These are phyloP conservation scores for Colletotrichum spaethianum DNA, from an alignment of 2,329 filamentous ascomycete species.

Conservation along the genomic window DNA sequence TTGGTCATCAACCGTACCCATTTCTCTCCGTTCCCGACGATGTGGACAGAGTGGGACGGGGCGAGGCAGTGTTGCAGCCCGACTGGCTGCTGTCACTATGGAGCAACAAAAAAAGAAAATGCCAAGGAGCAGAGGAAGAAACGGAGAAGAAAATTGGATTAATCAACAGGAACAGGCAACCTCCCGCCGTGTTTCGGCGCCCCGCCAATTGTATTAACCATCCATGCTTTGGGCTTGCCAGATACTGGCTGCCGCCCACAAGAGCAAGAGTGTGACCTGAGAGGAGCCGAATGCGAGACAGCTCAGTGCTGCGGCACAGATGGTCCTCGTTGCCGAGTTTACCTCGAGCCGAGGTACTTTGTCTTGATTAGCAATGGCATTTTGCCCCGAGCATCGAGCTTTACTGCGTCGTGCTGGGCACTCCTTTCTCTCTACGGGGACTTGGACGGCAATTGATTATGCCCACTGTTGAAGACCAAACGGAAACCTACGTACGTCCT, in stretches of 20 bases:
- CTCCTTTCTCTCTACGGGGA: not conserved
- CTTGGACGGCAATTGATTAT: slow-evolving; percentile 16
- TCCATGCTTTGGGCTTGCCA: not conserved
- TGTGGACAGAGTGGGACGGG: slow-evolving; percentile 37
- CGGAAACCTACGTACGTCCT: not conserved
- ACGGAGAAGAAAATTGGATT: not conserved
- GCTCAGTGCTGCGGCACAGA: slow-evolving; percentile 16
- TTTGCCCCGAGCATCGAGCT: not conserved
- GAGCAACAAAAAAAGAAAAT: slow-evolving; percentile 15
- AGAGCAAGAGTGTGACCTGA: not conserved
- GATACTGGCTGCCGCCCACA: not conserved
- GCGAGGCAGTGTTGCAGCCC: slow-evolving; percentile 27
- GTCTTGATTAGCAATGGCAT: not conserved
- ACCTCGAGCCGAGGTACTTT: not conserved
- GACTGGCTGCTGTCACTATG: slow-evolving; percentile 32
- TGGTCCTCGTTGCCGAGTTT: not conserved
- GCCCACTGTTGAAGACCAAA: not conserved
- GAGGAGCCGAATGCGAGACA: slow-evolving; percentile 12
- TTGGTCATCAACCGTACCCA: slow-evolving; percentile 31
- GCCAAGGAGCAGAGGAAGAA: slow-evolving; percentile 10
- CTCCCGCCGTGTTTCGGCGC: slow-evolving; percentile 3
- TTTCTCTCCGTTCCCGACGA: slow-evolving; percentile 38
- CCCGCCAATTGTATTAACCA: slow-evolving; percentile 14
- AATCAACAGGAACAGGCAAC: not conserved
- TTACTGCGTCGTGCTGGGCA: not conserved